phyloP scores from a whole-genome alignment of 176 grass and related monocot genomes.

The Rhynchospora breviuscula region DNA sequence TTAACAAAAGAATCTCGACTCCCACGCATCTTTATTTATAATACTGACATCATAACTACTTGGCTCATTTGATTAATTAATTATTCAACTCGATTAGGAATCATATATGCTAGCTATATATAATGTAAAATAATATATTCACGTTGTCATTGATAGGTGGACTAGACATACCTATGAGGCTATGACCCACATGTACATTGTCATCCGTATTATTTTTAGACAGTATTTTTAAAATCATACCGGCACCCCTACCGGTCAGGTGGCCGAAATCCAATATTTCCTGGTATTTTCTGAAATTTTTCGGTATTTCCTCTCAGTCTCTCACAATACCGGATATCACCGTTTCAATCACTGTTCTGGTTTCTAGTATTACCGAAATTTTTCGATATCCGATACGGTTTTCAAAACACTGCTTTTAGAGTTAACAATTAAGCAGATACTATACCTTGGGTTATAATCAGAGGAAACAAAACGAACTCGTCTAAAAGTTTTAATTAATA shows the following conservation, averaged over 20 bases:
- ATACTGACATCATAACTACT: neutral
- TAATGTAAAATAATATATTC: neutral
- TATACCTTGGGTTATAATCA: neutral
- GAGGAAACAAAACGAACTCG: neutral
- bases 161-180: constrained; percentile 10
- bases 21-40: too few species aligned
- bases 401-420: neutral
- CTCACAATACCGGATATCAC: too few species aligned
- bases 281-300: too few species aligned
- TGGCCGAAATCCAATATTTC: too few species aligned
- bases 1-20: too few species aligned
- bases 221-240: too few species aligned
- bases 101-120: neutral
- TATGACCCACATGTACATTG: neutral
- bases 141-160: neutral
- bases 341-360: too few species aligned
- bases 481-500: neutral
- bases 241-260: too few species aligned
- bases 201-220: neutral
- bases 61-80: neutral
- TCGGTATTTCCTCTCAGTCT: too few species aligned
- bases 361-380: too few species aligned
- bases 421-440: neutral
- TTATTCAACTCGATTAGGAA: neutral
- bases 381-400: too few species aligned